Conservation (phyloP, 352 stramenopile species). For the Phytopythium chamaehyphon region DNA sequence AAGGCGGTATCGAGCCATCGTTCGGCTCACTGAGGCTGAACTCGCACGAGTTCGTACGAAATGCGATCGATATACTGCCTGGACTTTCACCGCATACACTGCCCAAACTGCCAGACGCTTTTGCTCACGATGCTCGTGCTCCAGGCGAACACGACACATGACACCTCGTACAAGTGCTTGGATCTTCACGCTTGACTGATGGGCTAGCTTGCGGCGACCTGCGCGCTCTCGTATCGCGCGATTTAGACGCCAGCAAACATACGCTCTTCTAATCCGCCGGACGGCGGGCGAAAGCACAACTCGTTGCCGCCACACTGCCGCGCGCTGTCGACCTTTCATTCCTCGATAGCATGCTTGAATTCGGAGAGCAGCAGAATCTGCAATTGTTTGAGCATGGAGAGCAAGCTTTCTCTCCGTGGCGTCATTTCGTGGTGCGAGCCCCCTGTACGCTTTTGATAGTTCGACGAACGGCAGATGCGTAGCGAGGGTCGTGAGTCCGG, state of each 20-base stretch:
- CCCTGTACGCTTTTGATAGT: conserved; percentile 41
- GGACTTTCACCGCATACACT: conserved; percentile 41
- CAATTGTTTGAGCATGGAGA: conserved; percentile 69
- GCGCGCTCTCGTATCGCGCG: conserved; percentile 34
- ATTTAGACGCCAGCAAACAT: conserved; percentile 40
- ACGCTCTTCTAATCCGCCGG: conserved; percentile 45
- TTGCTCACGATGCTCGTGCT: conserved; percentile 21
- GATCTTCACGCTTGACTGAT: conserved; percentile 41
- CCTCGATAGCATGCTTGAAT: conserved; percentile 69
- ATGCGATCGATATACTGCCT: conserved; percentile 58
- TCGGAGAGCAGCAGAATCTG: conserved; percentile 60
- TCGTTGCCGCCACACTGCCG: conserved; percentile 43
- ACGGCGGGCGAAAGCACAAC: conserved; percentile 51
- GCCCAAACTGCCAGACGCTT: conserved; percentile 31
- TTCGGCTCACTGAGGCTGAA: conserved; percentile 49
- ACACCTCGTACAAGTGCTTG: conserved; percentile 54
- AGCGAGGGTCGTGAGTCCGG: conserved; percentile 54
- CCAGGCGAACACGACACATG: conserved; percentile 33
- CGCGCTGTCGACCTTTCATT: conserved; percentile 40
- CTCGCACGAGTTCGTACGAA: conserved; percentile 37
- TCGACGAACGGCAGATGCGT: conserved; percentile 73
- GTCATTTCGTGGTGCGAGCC: conserved; percentile 51
- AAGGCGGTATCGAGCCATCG: conserved; percentile 52
- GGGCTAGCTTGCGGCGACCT: conserved; percentile 21
- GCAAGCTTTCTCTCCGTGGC: conserved; percentile 63